Evolutionary conservation across 306 rosid species (phyloP).

Genomic region (Citrullus colocynthis): DNA sequence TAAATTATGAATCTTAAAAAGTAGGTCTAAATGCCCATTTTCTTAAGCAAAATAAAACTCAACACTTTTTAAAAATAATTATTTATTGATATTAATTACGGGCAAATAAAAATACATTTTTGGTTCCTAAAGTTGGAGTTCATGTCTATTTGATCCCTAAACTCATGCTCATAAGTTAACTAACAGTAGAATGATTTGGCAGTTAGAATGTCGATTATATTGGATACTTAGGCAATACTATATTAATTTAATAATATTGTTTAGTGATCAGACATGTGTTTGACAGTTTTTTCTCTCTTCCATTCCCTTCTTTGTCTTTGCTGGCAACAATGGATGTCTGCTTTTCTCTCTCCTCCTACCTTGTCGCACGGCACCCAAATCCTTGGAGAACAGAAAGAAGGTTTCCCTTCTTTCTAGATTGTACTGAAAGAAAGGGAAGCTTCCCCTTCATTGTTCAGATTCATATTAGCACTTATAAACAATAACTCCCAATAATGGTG

Average conservation of each 20-base stretch:
- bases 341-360: neutral
- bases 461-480: neutral
- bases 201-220: too few species aligned
- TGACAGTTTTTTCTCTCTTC: neutral
- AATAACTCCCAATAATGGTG: neutral
- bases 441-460: neutral
- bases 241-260: neutral
- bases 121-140: neutral
- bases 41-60: neutral
- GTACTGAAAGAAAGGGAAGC: neutral
- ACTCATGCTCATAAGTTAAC: too few species aligned
- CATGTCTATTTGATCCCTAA: too few species aligned
- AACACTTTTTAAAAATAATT: neutral
- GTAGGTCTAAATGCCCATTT: too few species aligned
- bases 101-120: neutral
- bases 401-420: neutral
- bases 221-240: neutral
- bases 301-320: neutral
- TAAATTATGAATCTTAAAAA: too few species aligned
- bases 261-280: too few species aligned
- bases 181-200: too few species aligned
- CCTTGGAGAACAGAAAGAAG: neutral
- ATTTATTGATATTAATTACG: too few species aligned
- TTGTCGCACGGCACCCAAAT: too few species aligned
- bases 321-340: neutral